Base-by-base conservation (phyloP, 1,284 basidiomycete species). In the Boletellus sp. region DNA sequence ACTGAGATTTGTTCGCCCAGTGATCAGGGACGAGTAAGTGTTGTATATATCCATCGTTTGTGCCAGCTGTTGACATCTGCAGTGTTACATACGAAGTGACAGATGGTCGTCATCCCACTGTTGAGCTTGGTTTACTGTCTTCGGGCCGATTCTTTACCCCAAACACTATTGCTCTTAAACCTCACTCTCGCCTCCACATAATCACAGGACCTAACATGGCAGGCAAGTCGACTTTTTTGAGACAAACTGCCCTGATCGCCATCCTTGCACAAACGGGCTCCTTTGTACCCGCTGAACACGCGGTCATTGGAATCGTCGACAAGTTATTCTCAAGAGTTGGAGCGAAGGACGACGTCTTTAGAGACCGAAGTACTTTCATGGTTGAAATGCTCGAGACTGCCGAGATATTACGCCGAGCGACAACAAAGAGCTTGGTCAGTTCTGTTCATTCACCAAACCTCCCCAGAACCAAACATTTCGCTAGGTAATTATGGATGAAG, bases 191-290 rank as follows among this genome's bases (percentile, higher is more conserved):
- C 20, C 60, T 97, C 4, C 85, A 82, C 48, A 62, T 96, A 40
- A 87, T 98, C 55, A 98, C 94, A 1, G 95, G 95, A 0, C 95
- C 95, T 0, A 98, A 98, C 61, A 97, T 97, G 92, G 91, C 91
- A 34, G 80, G 91, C 40, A 98, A 99, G 68, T 94, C 91, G 1
- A 98, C 95, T 0, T 77, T 91, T 25, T 76, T 99, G 16, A 87
- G 95, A 13, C 94, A 97, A 64, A 90, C 84, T 0, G 96, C 95
- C 4, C 74, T 99, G 21, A 87, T 97, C 42, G 75, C 87, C 8
- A 88, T 99, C 49, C 76, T 99, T 2, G 95, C 94, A 0, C 95
- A 99, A 66, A 80, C 82, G 6, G 95, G 95, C 2, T 89, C 86
- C 7, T 99, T 91, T 65, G 93, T 99, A 0, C 96, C 96, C 1